Conservation (phyloP, 2,329 filamentous ascomycete species). For the Zymoseptoria brevis region DNA sequence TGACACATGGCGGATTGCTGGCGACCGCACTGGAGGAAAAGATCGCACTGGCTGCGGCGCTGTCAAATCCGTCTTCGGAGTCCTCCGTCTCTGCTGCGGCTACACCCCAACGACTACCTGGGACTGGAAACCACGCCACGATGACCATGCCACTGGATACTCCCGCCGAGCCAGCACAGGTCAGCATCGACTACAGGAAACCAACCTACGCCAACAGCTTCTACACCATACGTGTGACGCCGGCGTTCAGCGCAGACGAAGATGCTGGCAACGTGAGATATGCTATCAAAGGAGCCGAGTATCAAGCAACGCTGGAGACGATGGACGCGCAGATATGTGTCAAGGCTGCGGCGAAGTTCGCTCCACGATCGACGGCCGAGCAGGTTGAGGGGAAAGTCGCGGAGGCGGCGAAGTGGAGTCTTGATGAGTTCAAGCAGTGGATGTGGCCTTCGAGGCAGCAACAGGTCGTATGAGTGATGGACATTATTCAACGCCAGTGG, state of each 20-base stretch:
- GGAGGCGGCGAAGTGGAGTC: conserved; percentile 14
- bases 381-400: conserved; percentile 15
- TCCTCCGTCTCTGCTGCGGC: conserved; percentile 17
- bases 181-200: conserved; percentile 52
- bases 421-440: conserved; percentile 27
- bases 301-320: conserved; percentile 47
- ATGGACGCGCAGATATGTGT: conserved; percentile 51
- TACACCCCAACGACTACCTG: conserved; percentile 25
- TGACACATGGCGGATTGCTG: conserved; percentile 63
- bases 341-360: conserved; percentile 38
- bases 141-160: conserved; percentile 12
- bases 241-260: conserved; percentile 18
- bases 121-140: conserved; percentile 26
- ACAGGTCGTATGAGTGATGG: not conserved
- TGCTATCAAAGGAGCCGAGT: conserved; percentile 35
- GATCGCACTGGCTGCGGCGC: conserved; percentile 57
- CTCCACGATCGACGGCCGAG: conserved; percentile 15
- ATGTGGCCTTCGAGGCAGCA: conserved; percentile 28
- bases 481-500: not conserved
- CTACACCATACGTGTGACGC: conserved; percentile 52
- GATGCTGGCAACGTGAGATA: conserved; percentile 15
- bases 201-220: conserved; percentile 54
- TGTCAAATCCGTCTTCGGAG: conserved; percentile 27
- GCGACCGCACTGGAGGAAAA: conserved; percentile 63
- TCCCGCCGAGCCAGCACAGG: conserved; percentile 28